Evolutionary conservation across 176 grass and related monocot species (phyloP), one percentile per base, ranked within the genome.

Genomic region (Musa itinerans): DNA sequence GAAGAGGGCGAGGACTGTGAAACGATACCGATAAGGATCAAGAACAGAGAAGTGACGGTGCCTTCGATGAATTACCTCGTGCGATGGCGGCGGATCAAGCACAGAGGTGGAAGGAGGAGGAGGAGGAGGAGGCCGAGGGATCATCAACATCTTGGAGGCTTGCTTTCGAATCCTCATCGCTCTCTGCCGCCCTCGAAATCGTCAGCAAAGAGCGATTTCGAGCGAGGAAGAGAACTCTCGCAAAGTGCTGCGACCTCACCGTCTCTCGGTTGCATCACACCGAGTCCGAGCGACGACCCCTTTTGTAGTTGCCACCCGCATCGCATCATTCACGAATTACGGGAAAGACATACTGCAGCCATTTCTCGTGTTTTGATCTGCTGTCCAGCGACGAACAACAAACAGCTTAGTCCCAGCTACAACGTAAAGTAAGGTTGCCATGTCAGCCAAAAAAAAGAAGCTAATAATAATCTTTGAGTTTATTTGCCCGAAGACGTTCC

Each of bases 81-180:
- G 34, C 68, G 19, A 70, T n/a, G 68, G 10, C 17, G 43, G 48
- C 11, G 48, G 48, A 49, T 70, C 11, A 7, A 70, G 9, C 48
- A 21, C 8, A 9, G 48, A 51, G 19, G 68, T 12, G 19, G 48
- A 13, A 17, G 48, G 48, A 70, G 68, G 34, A 50, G 34, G 48
- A 16, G 68, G 68, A 70, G 68, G 34, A 50, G 34, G 48, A 34
- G 51, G 16, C 16, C 0, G 19, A 20, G 48, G 8, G 8, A 49
- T n/a, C 43, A 20, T 20, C 43, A 70, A 11, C 68, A 70, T 51
- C 68, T 70, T 70, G 43, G 43, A 34, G 8, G 68, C 48, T 70
- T 70, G 68, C 17, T 70, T 70, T 50, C 68, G 68, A 20, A 70
- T 70, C 43, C 68, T 70, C 68, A 70, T 70, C 25, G 16, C 5